These are phyloP conservation scores for Astrephomene gubernaculifera DNA, from an alignment of 139 green algal species.

Conservation along the genomic window DNA sequence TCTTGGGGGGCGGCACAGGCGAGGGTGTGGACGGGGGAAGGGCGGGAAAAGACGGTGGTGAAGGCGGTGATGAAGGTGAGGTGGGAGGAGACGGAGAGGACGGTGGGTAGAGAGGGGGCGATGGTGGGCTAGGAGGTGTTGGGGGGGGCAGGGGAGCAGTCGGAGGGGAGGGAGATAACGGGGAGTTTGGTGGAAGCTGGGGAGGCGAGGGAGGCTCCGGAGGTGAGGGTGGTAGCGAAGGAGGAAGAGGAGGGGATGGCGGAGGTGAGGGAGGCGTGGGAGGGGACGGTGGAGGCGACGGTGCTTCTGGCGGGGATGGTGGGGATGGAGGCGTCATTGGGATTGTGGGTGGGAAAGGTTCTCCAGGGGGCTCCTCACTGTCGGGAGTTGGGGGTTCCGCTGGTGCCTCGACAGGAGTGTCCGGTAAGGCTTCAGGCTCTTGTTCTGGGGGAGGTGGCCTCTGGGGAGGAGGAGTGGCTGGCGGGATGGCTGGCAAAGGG, in stretches of 20 bases:
- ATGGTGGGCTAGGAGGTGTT: not conserved
- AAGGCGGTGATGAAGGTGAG: not conserved
- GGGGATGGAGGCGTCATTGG: too few species aligned
- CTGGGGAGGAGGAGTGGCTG: too few species aligned
- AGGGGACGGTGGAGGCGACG: not conserved
- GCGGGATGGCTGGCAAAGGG: too few species aligned
- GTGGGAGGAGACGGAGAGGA: not conserved
- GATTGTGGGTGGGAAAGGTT: too few species aligned
- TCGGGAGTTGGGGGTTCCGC: too few species aligned
- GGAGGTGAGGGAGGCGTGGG: not conserved
- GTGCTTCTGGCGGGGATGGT: not conserved
- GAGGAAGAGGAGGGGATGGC: not conserved
- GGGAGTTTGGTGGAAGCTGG: not conserved
- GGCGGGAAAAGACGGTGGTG: not conserved
- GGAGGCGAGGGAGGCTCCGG: not conserved
- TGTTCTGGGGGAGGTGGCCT: too few species aligned
- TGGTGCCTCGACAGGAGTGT: too few species aligned
- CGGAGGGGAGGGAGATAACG: not conserved
- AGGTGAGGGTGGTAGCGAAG: not conserved
- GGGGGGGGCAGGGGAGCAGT: not conserved
- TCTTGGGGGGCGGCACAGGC: not conserved
- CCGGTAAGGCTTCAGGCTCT: too few species aligned
- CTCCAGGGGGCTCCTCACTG: too few species aligned
- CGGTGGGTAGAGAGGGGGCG: not conserved
- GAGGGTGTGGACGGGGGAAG: not conserved